Base-by-base conservation (phyloP, 2,329 filamentous ascomycete species). In the Diaporthe batatas region DNA sequence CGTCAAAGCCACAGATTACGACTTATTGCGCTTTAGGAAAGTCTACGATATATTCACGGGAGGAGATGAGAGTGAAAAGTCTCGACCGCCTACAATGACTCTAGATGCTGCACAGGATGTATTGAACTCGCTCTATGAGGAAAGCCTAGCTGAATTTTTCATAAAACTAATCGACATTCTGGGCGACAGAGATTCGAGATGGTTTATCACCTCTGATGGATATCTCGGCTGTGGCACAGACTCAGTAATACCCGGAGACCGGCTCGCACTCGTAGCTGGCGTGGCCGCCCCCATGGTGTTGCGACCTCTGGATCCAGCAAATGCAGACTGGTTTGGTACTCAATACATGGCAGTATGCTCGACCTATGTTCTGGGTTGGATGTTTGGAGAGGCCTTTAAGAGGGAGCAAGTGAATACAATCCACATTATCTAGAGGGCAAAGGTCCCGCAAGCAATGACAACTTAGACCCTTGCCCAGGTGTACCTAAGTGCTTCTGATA, bases 341-440 rank as follows among this genome's bases (percentile, higher is more conserved):
- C 14, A 29, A 12, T 62, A 44, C 32, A 25, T 44, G 36, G 57
- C 57, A 23, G 57, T 62, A 21, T 62, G 57, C 23, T 62, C 57
- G 23, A 16, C 57, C n/a, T 62, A 62, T 62, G 57, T 62, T 62
- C 21, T 36, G 16, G 57, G 57, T 6, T 62, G 57, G 57, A 62
- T 44, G 36, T 42, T 44, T 16, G 36, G 36, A 44, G 57, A 62
- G 16, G 57, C 2, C 6, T 62, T 62, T 39, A 14, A 62, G 3
- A 62, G 14, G 57, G 57, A 62, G 36, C 7, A 25, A 16, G 4
- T 62, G 57, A 44, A 23, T 8, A 29, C n/a, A 44, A 62, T 62
- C 18, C 39, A 21, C 29, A 44, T 44, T 21, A n/a, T 62, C 36
- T 44, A 62, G 57, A 14, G 14, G n/a, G 0, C 44, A 23, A 49